Evolutionary conservation across 805 yeast species (phyloP), one percentile per base, ranked within the genome.

Genomic region (Zygosaccharomyces siamensis): DNA sequence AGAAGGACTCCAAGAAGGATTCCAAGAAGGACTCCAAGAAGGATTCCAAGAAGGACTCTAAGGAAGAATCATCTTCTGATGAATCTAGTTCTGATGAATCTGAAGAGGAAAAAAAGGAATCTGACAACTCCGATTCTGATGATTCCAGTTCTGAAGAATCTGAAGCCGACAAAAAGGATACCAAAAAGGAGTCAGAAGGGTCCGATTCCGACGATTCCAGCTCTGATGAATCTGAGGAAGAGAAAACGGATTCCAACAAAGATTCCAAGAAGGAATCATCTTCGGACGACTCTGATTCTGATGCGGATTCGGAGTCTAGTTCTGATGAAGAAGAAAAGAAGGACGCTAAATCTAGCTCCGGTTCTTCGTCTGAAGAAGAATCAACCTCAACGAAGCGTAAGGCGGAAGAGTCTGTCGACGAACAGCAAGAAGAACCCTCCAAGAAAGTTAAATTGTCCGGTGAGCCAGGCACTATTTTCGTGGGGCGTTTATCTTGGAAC

Each of bases 401-500:
- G 59, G 62, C 59, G 45, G 69, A 67, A 55, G 72, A 65, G 56
- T 55, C 39, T 53, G 66, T 60, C 62, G 72, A 62, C 47, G 58
- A 59, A 45, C 55, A 53, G 39, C 61, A 67, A 53, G 52, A 62
- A 51, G 72, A 72, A 52, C 81, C 79, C 69, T 72, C 72, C 56
- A 78, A 56, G 49, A 76, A 74, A 57, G 61, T 66, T 46, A 70
- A 69, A 45, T 26, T 48, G 35, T 39, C 63, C 21, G 75, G 71
- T 57, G 95, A 84, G 72, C 84, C 89, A 61, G 86, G 92, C 51
- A 92, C 98, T 52, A 71, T 93, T 57, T 93, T 93, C 64, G 98
- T 90, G 57, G 99, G 99, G 64, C 84, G 98, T 76, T 80, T 93
- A 64, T 89, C 98, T 18, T 93, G 98, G 98, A 86, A 83, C 71